phyloP scores from a whole-genome alignment of 768 basidiomycete genomes.

The Suillus hirtellus region DNA sequence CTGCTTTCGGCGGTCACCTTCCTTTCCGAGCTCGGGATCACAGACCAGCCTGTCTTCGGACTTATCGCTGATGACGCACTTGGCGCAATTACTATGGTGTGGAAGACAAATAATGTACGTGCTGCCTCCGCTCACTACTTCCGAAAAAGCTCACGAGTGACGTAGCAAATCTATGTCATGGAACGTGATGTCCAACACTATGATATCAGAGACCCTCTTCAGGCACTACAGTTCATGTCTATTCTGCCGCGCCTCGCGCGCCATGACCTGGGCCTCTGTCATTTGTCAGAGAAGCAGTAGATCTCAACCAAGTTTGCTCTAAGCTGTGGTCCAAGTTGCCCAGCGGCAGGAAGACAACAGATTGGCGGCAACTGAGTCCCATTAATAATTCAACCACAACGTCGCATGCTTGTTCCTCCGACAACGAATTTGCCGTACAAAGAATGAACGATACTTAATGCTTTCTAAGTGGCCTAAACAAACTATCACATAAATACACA shows the following conservation, averaged over 20 bases:
- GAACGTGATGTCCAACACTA: background rate
- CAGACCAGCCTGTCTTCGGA: slow-evolving; percentile 7
- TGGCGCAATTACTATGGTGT: background rate
- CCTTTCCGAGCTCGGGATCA: background rate
- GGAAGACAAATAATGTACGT: background rate
- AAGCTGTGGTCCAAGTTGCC: background rate
- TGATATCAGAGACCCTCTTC: background rate
- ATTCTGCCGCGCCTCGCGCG: background rate
- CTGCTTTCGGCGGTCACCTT: background rate
- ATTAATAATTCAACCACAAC: no score
- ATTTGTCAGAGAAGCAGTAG: no score
- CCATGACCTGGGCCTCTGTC: background rate
- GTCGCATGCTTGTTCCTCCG: no score
- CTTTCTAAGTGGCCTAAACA: no score
- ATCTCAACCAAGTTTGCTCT: background rate
- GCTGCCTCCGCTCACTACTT: background rate
- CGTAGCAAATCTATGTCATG: background rate
- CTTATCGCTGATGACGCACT: background rate
- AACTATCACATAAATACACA: no score
- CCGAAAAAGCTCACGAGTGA: background rate
- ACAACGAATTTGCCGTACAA: no score
- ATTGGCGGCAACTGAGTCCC: background rate
- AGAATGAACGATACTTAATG: no score
- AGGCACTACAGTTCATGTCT: background rate
- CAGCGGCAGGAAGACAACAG: background rate